Conservation (phyloP, 129 eudicot species). For the Flaveria brownii region DNA sequence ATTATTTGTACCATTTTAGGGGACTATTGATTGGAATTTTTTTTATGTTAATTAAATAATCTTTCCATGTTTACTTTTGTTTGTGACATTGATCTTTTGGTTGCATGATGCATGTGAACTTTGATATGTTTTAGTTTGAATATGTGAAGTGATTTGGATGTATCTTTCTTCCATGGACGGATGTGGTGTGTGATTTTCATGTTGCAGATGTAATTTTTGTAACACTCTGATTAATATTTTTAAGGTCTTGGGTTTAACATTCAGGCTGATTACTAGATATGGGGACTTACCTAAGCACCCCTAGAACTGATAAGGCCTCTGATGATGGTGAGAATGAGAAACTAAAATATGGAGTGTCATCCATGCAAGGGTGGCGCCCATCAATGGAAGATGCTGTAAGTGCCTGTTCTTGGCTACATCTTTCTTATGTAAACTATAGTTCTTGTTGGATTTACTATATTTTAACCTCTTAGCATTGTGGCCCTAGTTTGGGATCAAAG, state of each 20-base stretch:
- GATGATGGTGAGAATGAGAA: constrained; percentile 82
- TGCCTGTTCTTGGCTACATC: background rate
- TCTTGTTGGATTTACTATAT: constrained; percentile 21
- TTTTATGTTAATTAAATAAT: too few relatives aligned
- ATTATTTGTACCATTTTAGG: constrained; percentile 20
- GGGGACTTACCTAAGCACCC: constrained; percentile 83
- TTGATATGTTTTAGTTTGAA: background rate
- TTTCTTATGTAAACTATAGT: constrained; percentile 3
- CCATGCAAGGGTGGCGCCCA: constrained; percentile 98
- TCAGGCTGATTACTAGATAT: constrained; percentile 43
- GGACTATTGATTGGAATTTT: background rate
- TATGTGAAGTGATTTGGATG: constrained; percentile 13
- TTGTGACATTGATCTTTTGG: background rate
- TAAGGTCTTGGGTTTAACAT: constrained; percentile 24
- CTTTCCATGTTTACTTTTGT: too few relatives aligned
- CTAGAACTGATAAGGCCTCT: constrained; percentile 71
- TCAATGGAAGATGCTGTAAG: constrained; percentile 98
- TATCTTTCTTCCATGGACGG: too few relatives aligned
- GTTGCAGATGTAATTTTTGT: background rate
- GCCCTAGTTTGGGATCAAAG: constrained; percentile 8
- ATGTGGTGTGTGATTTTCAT: constrained; percentile 4
- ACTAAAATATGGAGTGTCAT: constrained; percentile 76
- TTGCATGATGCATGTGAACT: background rate
- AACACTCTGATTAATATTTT: background rate
- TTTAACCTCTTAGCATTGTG: background rate